A percentile compares a stretch with the other conserved stretches of the same genome.
These are phyloP conservation scores for Fusarium armeniacum DNA, from an alignment of 2,329 filamentous ascomycete genomes.

Conservation along the genomic window DNA sequence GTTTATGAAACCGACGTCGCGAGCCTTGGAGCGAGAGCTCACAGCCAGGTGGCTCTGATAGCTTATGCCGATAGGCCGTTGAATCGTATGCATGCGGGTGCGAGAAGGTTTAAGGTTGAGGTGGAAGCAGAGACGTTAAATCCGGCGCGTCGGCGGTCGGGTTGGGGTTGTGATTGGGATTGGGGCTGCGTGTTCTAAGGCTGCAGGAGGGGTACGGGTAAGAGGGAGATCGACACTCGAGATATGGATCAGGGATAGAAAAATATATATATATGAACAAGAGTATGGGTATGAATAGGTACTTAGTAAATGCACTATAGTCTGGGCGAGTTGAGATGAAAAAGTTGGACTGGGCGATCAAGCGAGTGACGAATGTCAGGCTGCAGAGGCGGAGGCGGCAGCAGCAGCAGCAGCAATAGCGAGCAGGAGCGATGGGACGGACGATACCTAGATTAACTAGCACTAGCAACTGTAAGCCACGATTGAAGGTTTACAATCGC, in stretches of 20 bases:
- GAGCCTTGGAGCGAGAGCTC: constrained; percentile 38
- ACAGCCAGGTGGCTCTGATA: constrained; percentile 24
- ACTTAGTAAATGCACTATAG: constrained; percentile 2
- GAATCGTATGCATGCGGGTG: constrained; percentile 33
- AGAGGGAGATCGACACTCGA: constrained; percentile 28
- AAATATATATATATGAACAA: constrained; percentile 12
- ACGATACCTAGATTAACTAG: constrained; percentile 30
- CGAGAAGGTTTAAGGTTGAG: constrained; percentile 21
- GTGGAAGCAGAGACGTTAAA: constrained; percentile 30
- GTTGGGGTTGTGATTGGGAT: constrained; percentile 13
- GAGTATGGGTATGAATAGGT: constrained; percentile 12
- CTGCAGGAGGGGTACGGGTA: constrained; percentile 33
- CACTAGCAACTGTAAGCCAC: constrained; percentile 30
- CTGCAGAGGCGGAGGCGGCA: constrained; percentile 38
- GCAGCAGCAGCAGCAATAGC: constrained; percentile 2
- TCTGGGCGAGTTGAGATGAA: constrained; percentile 19
- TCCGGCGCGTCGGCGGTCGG: constrained; percentile 31
- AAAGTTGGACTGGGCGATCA: constrained; percentile 27
- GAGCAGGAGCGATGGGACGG: constrained; percentile 11
- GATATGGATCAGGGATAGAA: constrained; percentile 13
- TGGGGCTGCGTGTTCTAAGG: constrained; percentile 35
- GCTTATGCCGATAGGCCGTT: constrained; percentile 28
- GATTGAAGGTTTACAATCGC: constrained; percentile 40
- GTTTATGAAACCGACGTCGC: constrained; percentile 40
- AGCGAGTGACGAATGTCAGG: constrained; percentile 35